Conservation (phyloP, 257 asterid genomes). For the Nicotiana knightiana region DNA sequence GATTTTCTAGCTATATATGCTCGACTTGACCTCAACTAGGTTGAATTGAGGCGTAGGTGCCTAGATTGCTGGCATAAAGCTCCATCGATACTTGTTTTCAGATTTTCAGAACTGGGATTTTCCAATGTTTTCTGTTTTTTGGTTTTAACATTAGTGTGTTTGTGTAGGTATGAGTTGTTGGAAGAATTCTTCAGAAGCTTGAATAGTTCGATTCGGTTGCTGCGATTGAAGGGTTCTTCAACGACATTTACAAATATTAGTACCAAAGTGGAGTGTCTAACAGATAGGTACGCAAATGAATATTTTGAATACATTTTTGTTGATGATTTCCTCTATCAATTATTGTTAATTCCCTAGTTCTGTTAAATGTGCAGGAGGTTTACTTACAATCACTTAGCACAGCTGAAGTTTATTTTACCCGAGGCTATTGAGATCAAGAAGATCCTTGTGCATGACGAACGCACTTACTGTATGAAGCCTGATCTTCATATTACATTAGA, state of each 20-base stretch:
- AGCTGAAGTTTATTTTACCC: neutral
- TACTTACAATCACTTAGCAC: neutral
- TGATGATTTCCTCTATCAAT: neutral
- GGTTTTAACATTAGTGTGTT: slow-evolving; percentile 3
- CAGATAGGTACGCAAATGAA: slow-evolving; percentile 53
- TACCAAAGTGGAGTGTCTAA: slow-evolving; percentile 50
- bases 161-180: slow-evolving; percentile 64
- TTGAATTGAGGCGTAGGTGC: too few species aligned
- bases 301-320: neutral
- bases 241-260: slow-evolving; percentile 56
- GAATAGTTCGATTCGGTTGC: slow-evolving; percentile 67
- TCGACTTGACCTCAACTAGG: neutral
- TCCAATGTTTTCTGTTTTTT: neutral
- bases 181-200: slow-evolving; percentile 64
- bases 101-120: neutral
- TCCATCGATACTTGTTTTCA: neutral
- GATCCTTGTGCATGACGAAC: slow-evolving; percentile 3
- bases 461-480: neutral
- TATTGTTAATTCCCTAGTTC: neutral
- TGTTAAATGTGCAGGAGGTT: slow-evolving; percentile 5
- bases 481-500: slow-evolving; percentile 1
- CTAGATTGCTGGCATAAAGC: neutral
- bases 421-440: neutral
- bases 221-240: slow-evolving; percentile 44
- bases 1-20: too few species aligned